phyloP scores from a whole-genome alignment of 495 filamentous ascomycete species.

The Lasiosphaeria miniovina region DNA sequence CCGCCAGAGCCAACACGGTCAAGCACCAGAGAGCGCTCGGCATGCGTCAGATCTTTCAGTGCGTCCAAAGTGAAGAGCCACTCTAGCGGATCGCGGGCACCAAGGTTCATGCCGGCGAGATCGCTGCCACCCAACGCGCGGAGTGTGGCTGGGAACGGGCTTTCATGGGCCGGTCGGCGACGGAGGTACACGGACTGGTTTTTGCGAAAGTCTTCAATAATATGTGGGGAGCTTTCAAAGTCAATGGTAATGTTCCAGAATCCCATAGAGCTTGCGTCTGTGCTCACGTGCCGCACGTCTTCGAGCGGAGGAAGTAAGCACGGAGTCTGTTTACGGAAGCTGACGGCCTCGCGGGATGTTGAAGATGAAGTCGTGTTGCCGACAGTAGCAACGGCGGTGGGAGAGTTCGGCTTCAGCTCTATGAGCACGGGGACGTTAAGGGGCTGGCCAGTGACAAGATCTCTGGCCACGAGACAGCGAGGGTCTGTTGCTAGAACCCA shows the following conservation, averaged over 20 bases:
- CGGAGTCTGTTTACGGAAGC: slow-evolving; percentile 53
- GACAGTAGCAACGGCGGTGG: slow-evolving; percentile 20
- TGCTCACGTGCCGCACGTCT: slow-evolving; percentile 63
- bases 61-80: slow-evolving; percentile 71
- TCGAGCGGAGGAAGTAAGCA: slow-evolving; percentile 81
- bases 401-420: slow-evolving; percentile 28
- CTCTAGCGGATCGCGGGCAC: slow-evolving; percentile 50
- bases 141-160: slow-evolving; percentile 72
- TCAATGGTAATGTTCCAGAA: slow-evolving; percentile 87
- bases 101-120: slow-evolving; percentile 23
- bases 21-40: slow-evolving; percentile 73
- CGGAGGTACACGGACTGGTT: slow-evolving; percentile 80
- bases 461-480: slow-evolving; percentile 80
- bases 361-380: not conserved
- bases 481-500: slow-evolving; percentile 94
- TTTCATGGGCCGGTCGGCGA: slow-evolving; percentile 65
- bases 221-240: slow-evolving; percentile 61
- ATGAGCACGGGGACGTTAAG: slow-evolving; percentile 66
- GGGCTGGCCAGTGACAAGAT: slow-evolving; percentile 76
- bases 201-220: slow-evolving; percentile 66
- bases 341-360: slow-evolving; percentile 8
- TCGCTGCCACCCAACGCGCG: slow-evolving; percentile 57
- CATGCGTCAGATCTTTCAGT: slow-evolving; percentile 64
- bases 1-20: slow-evolving; percentile 39
- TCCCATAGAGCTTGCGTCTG: slow-evolving; percentile 56